These are phyloP conservation scores for Alternaria triticimaculans DNA, from an alignment of 2,329 filamentous ascomycete species.

Conservation along the genomic window DNA sequence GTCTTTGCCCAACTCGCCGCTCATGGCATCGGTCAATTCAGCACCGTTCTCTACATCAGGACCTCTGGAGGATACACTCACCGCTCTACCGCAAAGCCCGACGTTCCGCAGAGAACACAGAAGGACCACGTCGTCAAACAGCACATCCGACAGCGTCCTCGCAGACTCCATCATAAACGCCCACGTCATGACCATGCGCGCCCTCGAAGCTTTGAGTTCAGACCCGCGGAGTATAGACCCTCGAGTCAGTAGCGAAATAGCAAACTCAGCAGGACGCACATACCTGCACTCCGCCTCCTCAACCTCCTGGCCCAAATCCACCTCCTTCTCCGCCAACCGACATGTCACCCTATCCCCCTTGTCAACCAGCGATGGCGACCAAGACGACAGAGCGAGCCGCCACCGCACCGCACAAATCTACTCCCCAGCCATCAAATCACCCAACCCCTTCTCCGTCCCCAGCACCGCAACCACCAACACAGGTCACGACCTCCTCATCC, in stretches of 20 bases:
- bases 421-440: not conserved
- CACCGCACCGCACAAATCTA: not conserved
- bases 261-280: not conserved
- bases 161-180: slow-evolving; percentile 41
- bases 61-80: not conserved
- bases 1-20: slow-evolving; percentile 7
- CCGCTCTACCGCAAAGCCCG: not conserved
- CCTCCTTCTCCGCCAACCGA: slow-evolving; percentile 24
- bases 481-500: not conserved
- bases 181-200: slow-evolving; percentile 38
- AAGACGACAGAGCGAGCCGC: not conserved
- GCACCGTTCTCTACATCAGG: not conserved
- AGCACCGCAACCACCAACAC: not conserved
- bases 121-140: slow-evolving; percentile 8
- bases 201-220: slow-evolving; percentile 29
- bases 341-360: slow-evolving; percentile 24
- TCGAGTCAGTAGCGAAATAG: slow-evolving; percentile 5
- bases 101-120: slow-evolving; percentile 17
- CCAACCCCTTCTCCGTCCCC: not conserved
- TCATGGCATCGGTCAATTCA: slow-evolving; percentile 4
- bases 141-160: slow-evolving; percentile 31
- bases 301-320: slow-evolving; percentile 11
- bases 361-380: not conserved
- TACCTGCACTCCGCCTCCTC: slow-evolving; percentile 11
- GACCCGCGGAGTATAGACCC: slow-evolving; percentile 15